Base-by-base conservation (phyloP, 495 filamentous ascomycete species). In the Astrocystis sublimbata region DNA sequence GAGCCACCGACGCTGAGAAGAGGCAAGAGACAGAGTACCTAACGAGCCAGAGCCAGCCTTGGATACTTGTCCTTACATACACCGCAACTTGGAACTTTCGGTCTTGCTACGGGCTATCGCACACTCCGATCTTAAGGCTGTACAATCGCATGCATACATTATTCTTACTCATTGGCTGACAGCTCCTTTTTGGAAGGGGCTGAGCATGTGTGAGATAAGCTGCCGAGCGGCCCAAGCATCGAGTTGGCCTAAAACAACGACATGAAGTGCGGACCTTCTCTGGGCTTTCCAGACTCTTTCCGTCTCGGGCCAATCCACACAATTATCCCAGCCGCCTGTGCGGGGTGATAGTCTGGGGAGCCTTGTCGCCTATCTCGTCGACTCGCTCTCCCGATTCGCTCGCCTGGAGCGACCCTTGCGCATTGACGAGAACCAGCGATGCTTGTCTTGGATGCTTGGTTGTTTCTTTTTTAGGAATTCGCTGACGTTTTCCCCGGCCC, bases 201-300 rank as follows among this genome's bases (percentile, higher is more conserved):
- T 52, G 28, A 52, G 31, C 51, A 26, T 36, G 55, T 47, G 42
- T 23, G 43, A 59, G 56, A 59, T 50, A 38, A 59, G 33, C 28
- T 49, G 28, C 24, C 55, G 4, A 41, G 42, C 8, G 21, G n/a
- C n/a, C n/a, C n/a, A n/a, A n/a, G n/a, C n/a, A n/a, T n/a, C n/a
- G n/a, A n/a, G 33, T 13, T 26, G 41, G 12, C 42, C 15, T 9
- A 8, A 26, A 41, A 56, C 19, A 13, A 40, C 51, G 40, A 6
- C 21, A 38, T 23, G 23, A 21, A 38, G 35, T 26, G 35, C 17
- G 26, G 35, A 45, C 26, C 54, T 47, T 47, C 59, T 54, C 19
- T 56, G 21, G 60, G 56, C 55, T 55, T 62, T 62, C 60, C 60
- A 62, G 60, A 62, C 31, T 55, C 13, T 56, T 62, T 62, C 60